These are phyloP conservation scores for Pythium sukuiense DNA, from an alignment of 352 stramenopile species.

Conservation along the genomic window DNA sequence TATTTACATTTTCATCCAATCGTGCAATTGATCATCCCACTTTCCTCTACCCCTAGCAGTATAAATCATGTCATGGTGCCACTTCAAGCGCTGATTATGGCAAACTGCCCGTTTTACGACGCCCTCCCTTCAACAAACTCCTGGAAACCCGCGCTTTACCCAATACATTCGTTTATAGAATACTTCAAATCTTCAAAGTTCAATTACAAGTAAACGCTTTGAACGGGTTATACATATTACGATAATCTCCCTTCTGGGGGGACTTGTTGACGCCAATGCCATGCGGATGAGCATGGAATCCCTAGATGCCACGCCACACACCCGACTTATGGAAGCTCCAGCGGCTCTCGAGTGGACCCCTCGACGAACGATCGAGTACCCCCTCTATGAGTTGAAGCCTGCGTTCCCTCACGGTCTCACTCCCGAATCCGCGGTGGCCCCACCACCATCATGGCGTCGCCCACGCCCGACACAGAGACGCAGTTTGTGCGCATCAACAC, in stretches of 20 bases:
- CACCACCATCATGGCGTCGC: neutral
- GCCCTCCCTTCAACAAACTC: neutral
- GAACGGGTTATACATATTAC: neutral
- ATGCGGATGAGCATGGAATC: neutral
- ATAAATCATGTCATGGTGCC: neutral
- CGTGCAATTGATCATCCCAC: too few species aligned
- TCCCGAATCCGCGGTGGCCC: neutral
- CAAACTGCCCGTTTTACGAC: neutral
- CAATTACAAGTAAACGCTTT: neutral
- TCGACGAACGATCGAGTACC: neutral
- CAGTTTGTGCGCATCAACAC: conserved; percentile 4
- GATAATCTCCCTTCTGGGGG: neutral
- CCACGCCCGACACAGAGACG: neutral
- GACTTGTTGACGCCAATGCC: neutral
- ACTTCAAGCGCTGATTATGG: conserved; percentile 7
- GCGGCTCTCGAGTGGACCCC: neutral
- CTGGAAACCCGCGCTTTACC: neutral
- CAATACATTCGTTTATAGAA: neutral
- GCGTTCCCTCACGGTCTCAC: neutral
- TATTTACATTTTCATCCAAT: neutral
- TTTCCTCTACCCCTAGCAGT: neutral
- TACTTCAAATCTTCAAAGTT: neutral
- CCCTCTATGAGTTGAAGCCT: neutral
- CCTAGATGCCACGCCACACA: neutral
- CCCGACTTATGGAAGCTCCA: neutral